Conservation (phyloP, 163 green algal species). For the Scenedesmus sp. region DNA sequence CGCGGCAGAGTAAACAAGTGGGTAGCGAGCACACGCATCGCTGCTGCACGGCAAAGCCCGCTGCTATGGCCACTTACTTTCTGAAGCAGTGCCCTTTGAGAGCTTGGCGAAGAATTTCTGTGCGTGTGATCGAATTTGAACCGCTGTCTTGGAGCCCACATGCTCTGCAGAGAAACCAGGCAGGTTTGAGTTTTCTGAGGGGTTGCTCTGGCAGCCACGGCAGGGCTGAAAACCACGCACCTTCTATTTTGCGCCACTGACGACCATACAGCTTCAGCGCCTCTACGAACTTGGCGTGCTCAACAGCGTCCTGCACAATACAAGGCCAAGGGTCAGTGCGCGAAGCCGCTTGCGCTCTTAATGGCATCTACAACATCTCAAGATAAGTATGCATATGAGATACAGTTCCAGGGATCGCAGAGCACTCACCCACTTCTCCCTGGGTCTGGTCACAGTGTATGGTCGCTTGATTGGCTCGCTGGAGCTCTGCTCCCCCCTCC, state of each 20-base stretch:
- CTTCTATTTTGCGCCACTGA: slow-evolving; percentile 76
- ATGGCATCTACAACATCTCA: neutral
- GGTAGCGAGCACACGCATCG: neutral
- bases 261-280: slow-evolving; percentile 79
- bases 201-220: neutral
- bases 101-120: slow-evolving; percentile 98
- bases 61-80: slow-evolving; percentile 26
- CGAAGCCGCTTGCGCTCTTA: neutral
- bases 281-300: slow-evolving; percentile 89
- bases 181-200: neutral
- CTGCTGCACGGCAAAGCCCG: neutral
- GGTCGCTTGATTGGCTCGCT: slow-evolving; percentile 50
- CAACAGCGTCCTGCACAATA: slow-evolving; percentile 70
- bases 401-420: neutral
- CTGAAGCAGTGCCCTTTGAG: slow-evolving; percentile 66
- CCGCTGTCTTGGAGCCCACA: slow-evolving; percentile 92
- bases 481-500: neutral
- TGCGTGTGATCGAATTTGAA: slow-evolving; percentile 95
- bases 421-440: slow-evolving; percentile 32
- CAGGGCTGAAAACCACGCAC: slow-evolving; percentile 6
- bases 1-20: neutral
- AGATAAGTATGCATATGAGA: neutral
- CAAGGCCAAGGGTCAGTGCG: neutral
- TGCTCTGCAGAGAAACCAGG: slow-evolving; percentile 74
- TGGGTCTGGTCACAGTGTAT: slow-evolving; percentile 78